These are phyloP conservation scores for Tuber umbilicatum DNA, from an alignment of 495 filamentous ascomycete species.

Conservation along the genomic window DNA sequence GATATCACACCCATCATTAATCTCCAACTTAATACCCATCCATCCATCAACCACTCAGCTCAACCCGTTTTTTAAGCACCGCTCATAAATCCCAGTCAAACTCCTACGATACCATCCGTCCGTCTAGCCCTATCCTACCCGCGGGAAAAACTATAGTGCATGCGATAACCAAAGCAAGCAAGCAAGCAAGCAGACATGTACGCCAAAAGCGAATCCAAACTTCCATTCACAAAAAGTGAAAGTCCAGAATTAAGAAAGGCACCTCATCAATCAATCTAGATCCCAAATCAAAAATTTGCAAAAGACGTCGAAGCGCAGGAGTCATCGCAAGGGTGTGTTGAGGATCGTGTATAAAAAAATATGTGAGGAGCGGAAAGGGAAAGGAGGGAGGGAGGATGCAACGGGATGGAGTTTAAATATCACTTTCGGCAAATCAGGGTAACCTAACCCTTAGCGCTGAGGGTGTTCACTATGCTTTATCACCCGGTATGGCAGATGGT, in stretches of 20 bases:
- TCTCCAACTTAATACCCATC: not conserved
- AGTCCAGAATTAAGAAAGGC: constrained; percentile 1
- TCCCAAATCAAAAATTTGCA: not conserved
- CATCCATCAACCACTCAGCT: not conserved
- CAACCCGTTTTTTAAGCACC: not conserved
- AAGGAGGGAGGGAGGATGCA: not conserved
- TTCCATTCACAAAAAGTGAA: not conserved
- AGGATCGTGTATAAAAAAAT: not conserved
- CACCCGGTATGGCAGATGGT: not conserved
- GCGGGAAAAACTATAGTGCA: not conserved
- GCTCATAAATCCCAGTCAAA: not conserved
- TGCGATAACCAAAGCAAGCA: not conserved
- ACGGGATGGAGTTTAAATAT: not conserved
- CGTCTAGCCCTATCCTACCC: not conserved
- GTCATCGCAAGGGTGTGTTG: not conserved
- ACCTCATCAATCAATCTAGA: not conserved
- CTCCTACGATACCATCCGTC: not conserved
- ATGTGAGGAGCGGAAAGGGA: not conserved
- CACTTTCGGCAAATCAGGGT: not conserved
- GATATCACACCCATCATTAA: not conserved
- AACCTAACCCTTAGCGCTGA: not conserved
- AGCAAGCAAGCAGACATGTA: not conserved
- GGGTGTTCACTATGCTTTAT: not conserved
- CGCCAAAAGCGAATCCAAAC: constrained; percentile 3
- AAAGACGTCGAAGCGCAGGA: not conserved